Base-by-base conservation (phyloP, 306 rosid genomes). In the Quillaja saponaria region DNA sequence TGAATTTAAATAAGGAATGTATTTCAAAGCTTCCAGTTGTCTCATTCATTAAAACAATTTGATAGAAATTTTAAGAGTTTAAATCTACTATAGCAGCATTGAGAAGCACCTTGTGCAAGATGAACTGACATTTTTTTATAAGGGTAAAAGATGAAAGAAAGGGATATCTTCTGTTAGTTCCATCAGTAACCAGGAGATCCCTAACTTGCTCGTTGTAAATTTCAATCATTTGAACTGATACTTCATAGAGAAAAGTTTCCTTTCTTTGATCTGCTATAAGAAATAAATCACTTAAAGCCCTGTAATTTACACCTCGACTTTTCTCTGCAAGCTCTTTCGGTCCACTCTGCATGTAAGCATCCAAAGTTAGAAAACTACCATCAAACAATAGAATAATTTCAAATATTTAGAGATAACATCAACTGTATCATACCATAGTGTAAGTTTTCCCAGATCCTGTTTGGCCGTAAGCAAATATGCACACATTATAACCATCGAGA, bases 171-270 rank as follows among this genome's bases (percentile, higher is more conserved):
- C 75, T 91, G 87, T 84, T 86, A 68, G 80, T 57, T 76, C 98
- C 98, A 67, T 84, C 98, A 34, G 81, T 67, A 69, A 86, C 86
- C 69, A 91, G 86, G 66, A 91, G 88, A 77, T 91, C 98, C 60
- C 98, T 79, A 63, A 91, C 98, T 91, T 88, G 98, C 82, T 91
- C 98, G 3, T 91, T 91, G 56, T 91, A 91, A 55, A 91, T 91
- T 82, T 91, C 98, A 69, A 91, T 88, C 98, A 91, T 91, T 75
- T 91, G 98, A 49, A 91, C 96, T 15, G 86, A 84, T 66, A 91
- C 92, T 52, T 88, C 90, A 45, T 88, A 88, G 71, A 49, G 72
- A 49, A 88, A 88, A 59, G 92, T 84, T 60, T 88, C 95, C 62
- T 55, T 84, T 74, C 98, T 82, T 78, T 86, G 92, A 71, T 81